Evolutionary conservation across 2,329 filamentous ascomycete genomes (phyloP).

Genomic region (Colletotrichum higginsianum): DNA sequence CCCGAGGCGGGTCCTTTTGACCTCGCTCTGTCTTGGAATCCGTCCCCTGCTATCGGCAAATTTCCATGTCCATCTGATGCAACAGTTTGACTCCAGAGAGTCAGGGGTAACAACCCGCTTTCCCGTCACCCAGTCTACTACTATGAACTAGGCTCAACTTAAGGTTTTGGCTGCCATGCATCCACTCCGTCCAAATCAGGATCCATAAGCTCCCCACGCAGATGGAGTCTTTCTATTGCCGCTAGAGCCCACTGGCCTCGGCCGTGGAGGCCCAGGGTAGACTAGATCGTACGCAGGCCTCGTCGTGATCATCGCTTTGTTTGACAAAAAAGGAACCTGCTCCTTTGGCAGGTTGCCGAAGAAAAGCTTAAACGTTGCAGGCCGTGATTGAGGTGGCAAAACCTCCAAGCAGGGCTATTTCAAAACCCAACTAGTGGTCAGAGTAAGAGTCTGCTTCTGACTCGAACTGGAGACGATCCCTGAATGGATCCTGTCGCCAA

Average conservation of each 20-base stretch:
- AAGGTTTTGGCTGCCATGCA: slow-evolving; percentile 1
- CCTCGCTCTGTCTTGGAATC: neutral
- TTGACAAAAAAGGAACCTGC: slow-evolving; percentile 11
- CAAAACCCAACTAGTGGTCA: neutral
- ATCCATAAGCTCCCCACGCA: neutral
- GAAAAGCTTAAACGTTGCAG: slow-evolving; percentile 20
- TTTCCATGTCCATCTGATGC: neutral
- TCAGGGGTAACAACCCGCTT: slow-evolving; percentile 19
- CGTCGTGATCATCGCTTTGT: slow-evolving; percentile 18
- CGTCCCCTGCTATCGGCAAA: neutral
- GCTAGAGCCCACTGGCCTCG: neutral
- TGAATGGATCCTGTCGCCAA: neutral
- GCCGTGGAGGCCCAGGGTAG: neutral
- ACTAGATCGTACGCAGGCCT: neutral
- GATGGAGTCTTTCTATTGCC: neutral
- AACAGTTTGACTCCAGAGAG: slow-evolving; percentile 24
- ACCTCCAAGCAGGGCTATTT: neutral
- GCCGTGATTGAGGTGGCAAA: neutral
- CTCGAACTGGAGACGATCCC: neutral
- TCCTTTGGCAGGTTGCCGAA: slow-evolving; percentile 2
- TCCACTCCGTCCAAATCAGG: neutral
- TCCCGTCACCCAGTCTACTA: neutral
- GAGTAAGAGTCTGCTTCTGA: neutral
- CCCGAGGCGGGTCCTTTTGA: neutral
- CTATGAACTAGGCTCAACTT: neutral